Percentiles rank a stretch among this genome's conserved stretches.
These are phyloP conservation scores for Brettanomyces naardenensis DNA, from an alignment of 805 yeast genomes.

Conservation along the genomic window DNA sequence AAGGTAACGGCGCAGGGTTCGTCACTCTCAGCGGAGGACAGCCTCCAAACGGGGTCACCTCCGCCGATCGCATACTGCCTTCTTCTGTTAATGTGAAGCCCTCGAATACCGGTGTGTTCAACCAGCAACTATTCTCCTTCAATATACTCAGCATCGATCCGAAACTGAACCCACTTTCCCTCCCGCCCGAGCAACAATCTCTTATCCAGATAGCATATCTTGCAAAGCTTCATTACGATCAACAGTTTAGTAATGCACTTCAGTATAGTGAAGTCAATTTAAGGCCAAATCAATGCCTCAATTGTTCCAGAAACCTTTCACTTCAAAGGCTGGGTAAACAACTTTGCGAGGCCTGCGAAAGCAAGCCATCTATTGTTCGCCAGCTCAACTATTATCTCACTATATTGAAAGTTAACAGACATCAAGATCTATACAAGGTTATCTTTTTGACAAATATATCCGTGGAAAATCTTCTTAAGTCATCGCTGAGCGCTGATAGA, in stretches of 20 bases:
- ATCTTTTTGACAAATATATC: slow-evolving; percentile 16
- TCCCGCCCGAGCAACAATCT: slow-evolving; percentile 16
- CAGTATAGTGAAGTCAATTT: slow-evolving; percentile 7
- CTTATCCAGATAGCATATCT: slow-evolving; percentile 13
- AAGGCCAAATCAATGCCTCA: slow-evolving; percentile 8
- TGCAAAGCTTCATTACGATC: slow-evolving; percentile 16
- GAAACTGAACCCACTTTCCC: slow-evolving; percentile 13
- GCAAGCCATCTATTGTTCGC: slow-evolving; percentile 17
- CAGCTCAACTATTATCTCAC: slow-evolving; percentile 19
- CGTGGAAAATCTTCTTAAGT: slow-evolving; percentile 14
- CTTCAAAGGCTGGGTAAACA: slow-evolving; percentile 10
- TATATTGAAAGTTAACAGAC: slow-evolving; percentile 17
- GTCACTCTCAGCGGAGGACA: not conserved
- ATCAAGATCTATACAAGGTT: slow-evolving; percentile 19
- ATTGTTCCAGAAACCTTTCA: slow-evolving; percentile 7
- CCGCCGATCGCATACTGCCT: not conserved
- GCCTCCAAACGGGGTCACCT: not conserved
- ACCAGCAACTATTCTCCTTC: slow-evolving; percentile 13
- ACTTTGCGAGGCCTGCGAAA: slow-evolving; percentile 19
- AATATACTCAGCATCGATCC: slow-evolving; percentile 18
- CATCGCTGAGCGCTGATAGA: slow-evolving; percentile 14
- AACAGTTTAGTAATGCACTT: slow-evolving; percentile 7
- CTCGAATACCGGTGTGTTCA: slow-evolving; percentile 5
- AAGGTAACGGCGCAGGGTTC: not conserved
- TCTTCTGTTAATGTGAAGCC: not conserved